Evolutionary conservation across 768 basidiomycete genomes (phyloP).

Genomic region (Butyriboletus loyo): DNA sequence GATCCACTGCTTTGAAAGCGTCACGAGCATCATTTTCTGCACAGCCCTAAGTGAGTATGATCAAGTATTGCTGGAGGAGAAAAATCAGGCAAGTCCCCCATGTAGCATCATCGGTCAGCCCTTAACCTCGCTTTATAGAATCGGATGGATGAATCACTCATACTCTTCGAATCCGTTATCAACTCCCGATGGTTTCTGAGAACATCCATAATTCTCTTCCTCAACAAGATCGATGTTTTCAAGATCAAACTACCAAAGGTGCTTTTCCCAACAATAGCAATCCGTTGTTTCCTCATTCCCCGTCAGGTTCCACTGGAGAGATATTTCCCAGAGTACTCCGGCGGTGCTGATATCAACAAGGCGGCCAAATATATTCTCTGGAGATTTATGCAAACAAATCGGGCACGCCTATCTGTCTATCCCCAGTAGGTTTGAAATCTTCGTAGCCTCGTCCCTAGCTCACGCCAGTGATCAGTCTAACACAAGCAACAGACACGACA

Average conservation of each 20-base stretch:
- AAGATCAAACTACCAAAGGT: slow-evolving; percentile 66
- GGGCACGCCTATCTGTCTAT: slow-evolving; percentile 81
- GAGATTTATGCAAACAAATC: slow-evolving; percentile 91
- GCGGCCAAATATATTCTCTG: slow-evolving; percentile 93
- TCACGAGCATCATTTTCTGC: slow-evolving; percentile 77
- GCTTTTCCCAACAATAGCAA: accelerated
- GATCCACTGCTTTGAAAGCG: slow-evolving; percentile 79
- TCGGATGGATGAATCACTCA: slow-evolving; percentile 70
- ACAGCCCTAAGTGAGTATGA: slow-evolving; percentile 75
- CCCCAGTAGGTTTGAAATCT: slow-evolving; percentile 65
- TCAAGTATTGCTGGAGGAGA: slow-evolving; percentile 65
- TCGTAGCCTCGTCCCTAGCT: background rate
- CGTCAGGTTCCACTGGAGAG: slow-evolving; percentile 65
- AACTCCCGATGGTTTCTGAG: slow-evolving; percentile 77
- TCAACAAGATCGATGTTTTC: slow-evolving; percentile 77
- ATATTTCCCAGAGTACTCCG: slow-evolving; percentile 87
- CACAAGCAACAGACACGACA: slow-evolving; percentile 85
- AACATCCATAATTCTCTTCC: slow-evolving; percentile 63
- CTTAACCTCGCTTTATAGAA: slow-evolving; percentile 41
- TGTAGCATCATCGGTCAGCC: background rate
- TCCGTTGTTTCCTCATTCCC: background rate
- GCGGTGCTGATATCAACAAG: slow-evolving; percentile 88
- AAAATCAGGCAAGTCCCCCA: slow-evolving; percentile 26
- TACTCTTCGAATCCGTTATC: slow-evolving; percentile 74
- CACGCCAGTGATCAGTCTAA: slow-evolving; percentile 46